Conservation (phyloP, 306 rosid species). For the Astragalus glycyphyllos region DNA sequence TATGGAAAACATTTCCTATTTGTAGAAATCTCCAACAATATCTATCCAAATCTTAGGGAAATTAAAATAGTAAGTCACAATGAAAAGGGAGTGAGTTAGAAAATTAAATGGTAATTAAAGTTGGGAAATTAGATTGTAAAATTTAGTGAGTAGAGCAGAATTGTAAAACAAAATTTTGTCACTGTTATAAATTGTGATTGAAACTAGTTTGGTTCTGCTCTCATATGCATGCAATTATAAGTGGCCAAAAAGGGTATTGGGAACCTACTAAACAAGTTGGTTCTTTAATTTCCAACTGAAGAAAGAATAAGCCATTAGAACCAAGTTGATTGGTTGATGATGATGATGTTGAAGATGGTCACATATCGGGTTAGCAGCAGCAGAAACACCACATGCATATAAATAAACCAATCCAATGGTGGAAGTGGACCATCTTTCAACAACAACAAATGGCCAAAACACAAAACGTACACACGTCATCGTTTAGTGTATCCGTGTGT, state of each 20-base stretch:
- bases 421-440: constrained; percentile 45
- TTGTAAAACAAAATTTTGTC: constrained; percentile 4
- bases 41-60: constrained; percentile 40
- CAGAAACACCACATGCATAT: constrained; percentile 35
- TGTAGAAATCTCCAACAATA: constrained; percentile 39
- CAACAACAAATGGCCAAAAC: constrained; percentile 11
- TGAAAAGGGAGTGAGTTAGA: background rate
- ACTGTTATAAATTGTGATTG: constrained; percentile 24
- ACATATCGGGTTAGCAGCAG: constrained; percentile 19
- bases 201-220: background rate
- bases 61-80: constrained; percentile 22
- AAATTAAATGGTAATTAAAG: constrained; percentile 20
- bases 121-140: constrained; percentile 1
- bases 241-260: constrained; percentile 11
- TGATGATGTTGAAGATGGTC: constrained; percentile 37
- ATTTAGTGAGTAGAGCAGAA: background rate
- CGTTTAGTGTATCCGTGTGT: constrained; percentile 3
- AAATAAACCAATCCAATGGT: constrained; percentile 35
- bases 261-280: constrained; percentile 28
- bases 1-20: constrained; percentile 46
- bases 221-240: constrained; percentile 24
- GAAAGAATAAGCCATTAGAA: constrained; percentile 30
- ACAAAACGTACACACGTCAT: constrained; percentile 41
- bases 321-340: constrained; percentile 40
- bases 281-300: background rate